Conservation (phyloP, 495 filamentous ascomycete genomes). For the Neurospora pannonica region DNA sequence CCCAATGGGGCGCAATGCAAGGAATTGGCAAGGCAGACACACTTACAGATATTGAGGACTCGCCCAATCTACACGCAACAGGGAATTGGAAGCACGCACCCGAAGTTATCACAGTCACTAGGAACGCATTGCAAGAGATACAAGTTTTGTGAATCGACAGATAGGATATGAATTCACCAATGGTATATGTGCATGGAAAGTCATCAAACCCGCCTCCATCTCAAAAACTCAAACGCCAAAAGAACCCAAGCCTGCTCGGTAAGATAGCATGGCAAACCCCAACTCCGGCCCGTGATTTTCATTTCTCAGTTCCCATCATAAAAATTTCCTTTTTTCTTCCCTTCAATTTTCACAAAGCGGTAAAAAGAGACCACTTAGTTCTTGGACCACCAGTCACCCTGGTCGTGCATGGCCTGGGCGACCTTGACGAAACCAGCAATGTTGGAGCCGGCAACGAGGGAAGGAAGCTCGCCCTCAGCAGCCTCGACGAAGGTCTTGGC, state of each 20-base stretch:
- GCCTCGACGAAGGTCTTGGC: conserved; percentile 77
- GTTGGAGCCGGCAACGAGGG: conserved; percentile 85
- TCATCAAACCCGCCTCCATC: not conserved
- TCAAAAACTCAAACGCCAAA: not conserved
- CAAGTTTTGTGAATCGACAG: not conserved
- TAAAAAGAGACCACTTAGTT: conserved; percentile 5
- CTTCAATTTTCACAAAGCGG: not conserved
- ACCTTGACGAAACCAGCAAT: conserved; percentile 98
- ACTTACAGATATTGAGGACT: not conserved
- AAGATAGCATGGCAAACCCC: not conserved
- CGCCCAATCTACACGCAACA: not conserved
- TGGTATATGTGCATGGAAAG: not conserved
- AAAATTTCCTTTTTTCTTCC: not conserved
- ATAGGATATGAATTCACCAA: not conserved
- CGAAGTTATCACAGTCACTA: not conserved
- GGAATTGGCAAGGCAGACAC: not conserved
- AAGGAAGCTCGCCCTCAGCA: conserved; percentile 74
- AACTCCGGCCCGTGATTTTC: not conserved
- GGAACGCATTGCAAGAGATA: not conserved
- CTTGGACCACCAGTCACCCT: conserved; percentile 86
- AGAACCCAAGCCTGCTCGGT: not conserved
- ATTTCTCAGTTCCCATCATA: not conserved
- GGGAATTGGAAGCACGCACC: not conserved
- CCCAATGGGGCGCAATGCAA: not conserved
- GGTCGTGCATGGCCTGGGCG: conserved; percentile 85